A percentile compares a stretch with the other conserved stretches of the same genome.
Evolutionary conservation across 2,329 filamentous ascomycete species (phyloP).

Genomic region (Hymenoscyphus repandus): DNA sequence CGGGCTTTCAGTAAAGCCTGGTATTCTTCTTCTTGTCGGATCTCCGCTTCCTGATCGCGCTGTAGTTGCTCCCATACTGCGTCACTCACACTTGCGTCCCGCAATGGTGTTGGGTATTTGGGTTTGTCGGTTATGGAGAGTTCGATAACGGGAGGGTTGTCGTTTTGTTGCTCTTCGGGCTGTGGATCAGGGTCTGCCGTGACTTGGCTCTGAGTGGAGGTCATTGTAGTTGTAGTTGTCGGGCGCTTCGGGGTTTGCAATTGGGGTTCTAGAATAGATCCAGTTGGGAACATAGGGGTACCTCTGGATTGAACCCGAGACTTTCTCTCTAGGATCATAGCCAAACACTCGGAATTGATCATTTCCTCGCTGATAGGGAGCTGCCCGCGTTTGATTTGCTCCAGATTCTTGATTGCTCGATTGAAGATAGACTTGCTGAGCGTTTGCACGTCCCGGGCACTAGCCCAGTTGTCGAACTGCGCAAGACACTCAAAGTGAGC

Average conservation of each 20-base stretch:
- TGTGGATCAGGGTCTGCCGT: not conserved
- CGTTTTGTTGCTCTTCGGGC: not conserved
- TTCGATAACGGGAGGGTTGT: not conserved
- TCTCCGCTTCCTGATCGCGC: slow-evolving; percentile 35
- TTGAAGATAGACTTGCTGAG: slow-evolving; percentile 5
- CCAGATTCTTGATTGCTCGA: not conserved
- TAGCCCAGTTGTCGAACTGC: slow-evolving; percentile 5
- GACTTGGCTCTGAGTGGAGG: not conserved
- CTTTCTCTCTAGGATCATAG: not conserved
- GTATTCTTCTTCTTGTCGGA: not conserved
- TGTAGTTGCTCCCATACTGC: slow-evolving; percentile 57
- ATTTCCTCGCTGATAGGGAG: not conserved
- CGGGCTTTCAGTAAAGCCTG: slow-evolving; percentile 24
- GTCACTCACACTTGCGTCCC: slow-evolving; percentile 56
- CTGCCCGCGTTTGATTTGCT: not conserved
- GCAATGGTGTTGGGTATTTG: slow-evolving; percentile 13
- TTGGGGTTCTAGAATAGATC: not conserved
- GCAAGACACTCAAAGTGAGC: slow-evolving; percentile 2
- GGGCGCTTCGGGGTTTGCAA: not conserved
- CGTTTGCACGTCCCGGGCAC: slow-evolving; percentile 8
- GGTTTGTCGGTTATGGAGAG: not conserved
- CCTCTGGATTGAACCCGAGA: not conserved
- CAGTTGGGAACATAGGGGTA: not conserved
- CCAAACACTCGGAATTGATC: not conserved
- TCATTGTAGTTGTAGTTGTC: not conserved